Evolutionary conservation across 192 early-diverging fungal species (phyloP).

Genomic region (Backusella macrospora): DNA sequence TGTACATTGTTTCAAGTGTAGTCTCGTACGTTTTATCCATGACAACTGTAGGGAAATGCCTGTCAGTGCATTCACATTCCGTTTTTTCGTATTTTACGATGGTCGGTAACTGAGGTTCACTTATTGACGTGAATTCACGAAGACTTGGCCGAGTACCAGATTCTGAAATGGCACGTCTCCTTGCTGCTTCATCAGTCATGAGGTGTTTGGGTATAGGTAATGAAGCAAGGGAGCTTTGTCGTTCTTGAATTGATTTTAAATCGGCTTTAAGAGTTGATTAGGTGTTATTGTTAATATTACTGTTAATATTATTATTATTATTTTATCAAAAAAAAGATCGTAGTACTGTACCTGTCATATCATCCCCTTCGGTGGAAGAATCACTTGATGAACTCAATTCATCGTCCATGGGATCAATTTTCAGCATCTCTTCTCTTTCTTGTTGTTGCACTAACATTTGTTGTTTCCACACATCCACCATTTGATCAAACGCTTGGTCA

Average conservation of each 20-base stretch:
- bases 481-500: conserved; percentile 74
- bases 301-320: conserved; percentile 10
- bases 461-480: conserved; percentile 66
- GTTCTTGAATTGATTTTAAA: conserved; percentile 11
- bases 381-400: conserved; percentile 5
- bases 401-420: conserved; percentile 10
- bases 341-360: background rate
- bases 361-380: conserved; percentile 15
- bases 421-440: background rate
- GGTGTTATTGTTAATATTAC: conserved; percentile 1
- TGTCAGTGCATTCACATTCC: conserved; percentile 50
- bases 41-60: conserved; percentile 49
- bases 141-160: conserved; percentile 35
- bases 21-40: conserved; percentile 51
- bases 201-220: conserved; percentile 30
- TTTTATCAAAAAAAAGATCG: background rate
- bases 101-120: background rate
- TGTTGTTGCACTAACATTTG: background rate
- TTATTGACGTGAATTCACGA: background rate
- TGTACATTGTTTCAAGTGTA: conserved; percentile 51
- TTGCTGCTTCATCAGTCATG: conserved; percentile 16
- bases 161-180: conserved; percentile 36
- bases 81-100: conserved; percentile 36
- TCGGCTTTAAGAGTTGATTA: conserved; percentile 14
- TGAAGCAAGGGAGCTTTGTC: conserved; percentile 33